phyloP scores from a whole-genome alignment of 331 rosid species.

The Pyracantha coccinea region DNA sequence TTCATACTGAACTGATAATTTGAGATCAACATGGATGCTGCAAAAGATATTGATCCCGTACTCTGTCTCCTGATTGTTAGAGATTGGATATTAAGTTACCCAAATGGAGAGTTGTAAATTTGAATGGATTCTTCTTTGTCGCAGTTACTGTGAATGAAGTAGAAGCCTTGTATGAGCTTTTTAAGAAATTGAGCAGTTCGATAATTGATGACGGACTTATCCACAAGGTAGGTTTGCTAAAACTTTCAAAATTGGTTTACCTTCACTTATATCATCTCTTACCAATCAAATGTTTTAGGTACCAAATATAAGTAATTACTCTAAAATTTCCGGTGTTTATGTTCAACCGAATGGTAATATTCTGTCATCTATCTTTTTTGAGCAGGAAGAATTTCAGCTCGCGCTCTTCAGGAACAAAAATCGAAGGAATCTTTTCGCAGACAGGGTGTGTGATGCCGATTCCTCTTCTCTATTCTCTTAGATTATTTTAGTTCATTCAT shows the following conservation, averaged over 20 bases:
- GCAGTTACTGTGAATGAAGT: slow-evolving; percentile 79
- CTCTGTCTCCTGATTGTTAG: not conserved
- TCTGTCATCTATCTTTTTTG: not conserved
- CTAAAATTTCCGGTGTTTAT: not conserved
- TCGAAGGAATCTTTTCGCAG: slow-evolving; percentile 65
- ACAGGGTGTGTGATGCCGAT: slow-evolving; percentile 56
- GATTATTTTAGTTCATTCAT: not conserved
- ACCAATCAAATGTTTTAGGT: not conserved
- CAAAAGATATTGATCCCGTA: not conserved
- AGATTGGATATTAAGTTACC: not conserved
- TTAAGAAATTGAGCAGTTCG: slow-evolving; percentile 75
- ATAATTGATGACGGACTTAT: slow-evolving; percentile 64
- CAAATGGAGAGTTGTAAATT: not conserved
- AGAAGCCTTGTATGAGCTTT: slow-evolving; percentile 71
- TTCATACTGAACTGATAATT: not conserved
- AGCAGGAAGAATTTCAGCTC: slow-evolving; percentile 95
- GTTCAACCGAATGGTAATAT: not conserved
- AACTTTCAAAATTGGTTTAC: not conserved
- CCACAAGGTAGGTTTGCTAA: slow-evolving; percentile 52
- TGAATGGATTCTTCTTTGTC: not conserved
- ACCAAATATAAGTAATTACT: not conserved
- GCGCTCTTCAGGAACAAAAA: slow-evolving; percentile 70
- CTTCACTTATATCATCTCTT: not conserved
- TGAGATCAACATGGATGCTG: not conserved
- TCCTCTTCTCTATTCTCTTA: not conserved